Base-by-base conservation (phyloP, 805 yeast genomes). In the Danielia oregonensis region DNA sequence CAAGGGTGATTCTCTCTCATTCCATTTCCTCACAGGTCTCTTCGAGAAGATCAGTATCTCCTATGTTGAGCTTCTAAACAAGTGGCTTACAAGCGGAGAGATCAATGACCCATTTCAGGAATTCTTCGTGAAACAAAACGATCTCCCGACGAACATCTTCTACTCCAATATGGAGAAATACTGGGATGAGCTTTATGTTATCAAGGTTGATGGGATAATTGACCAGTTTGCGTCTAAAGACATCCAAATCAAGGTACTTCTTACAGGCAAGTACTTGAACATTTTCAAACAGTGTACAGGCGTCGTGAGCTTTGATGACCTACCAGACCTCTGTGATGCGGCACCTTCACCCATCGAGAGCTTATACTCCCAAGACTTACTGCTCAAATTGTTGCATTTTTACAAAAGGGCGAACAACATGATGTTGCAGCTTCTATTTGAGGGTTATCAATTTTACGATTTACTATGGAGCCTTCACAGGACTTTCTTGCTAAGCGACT, bases 181-280 rank as follows among this genome's bases (percentile, higher is more conserved):
- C 44, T 85, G 91, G 89, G 76, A 79, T 29, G 80, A 82, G 33
- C 78, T 86, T 40, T 93, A 76, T 54, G 72, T 84, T 5, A 68
- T 88, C 12, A 70, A 89, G 31, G 73, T 73, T 31, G 94, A 86
- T 49, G 94, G 91, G 0, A 50, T 88, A 24, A 78, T 91, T 4
- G 70, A 72, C 35, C 87, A 81, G 43, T 76, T 91, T 39, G 59
- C 66, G 5, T 59, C 67, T 24, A 65, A 63, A 17, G 73, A 68
- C 2, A 53, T 79, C 5, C 83, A 83, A 44, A 69, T 71, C 31
- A 82, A 82, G 55, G 70, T 91, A 0, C 62, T 91, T 16, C 65
- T 79, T 32, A 86, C 96, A 0, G 99, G 99, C 2, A 89, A 87
- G 57, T 81, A 81, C 47, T 62, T 88, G 36, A 85, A 86, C 49